Evolutionary conservation across 768 basidiomycete genomes (phyloP).

Genomic region (Tremella fuciformis): DNA sequence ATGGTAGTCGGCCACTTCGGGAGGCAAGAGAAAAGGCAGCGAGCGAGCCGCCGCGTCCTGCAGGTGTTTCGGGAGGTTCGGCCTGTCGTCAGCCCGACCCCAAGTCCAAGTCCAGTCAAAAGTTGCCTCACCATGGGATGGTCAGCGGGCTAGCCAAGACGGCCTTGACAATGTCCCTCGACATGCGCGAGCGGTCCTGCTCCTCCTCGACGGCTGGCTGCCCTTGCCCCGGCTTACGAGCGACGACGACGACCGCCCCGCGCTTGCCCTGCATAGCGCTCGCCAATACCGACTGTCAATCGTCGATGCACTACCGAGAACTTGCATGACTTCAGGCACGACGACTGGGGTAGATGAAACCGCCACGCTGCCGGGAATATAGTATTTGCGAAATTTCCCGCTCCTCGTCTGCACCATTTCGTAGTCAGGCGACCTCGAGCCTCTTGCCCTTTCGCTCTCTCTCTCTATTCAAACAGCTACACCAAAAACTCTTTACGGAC

Average conservation of each 20-base stretch:
- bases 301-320: no score
- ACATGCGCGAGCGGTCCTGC: slow-evolving; percentile 19
- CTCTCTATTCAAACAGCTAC: slow-evolving; percentile 12
- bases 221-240: background rate
- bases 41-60: slow-evolving; percentile 33
- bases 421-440: background rate
- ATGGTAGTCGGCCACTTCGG: slow-evolving; percentile 38
- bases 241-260: background rate
- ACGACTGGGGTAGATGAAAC: slow-evolving; percentile 16
- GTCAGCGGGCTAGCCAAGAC: slow-evolving; percentile 39
- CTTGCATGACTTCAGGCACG: no score
- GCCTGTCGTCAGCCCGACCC: slow-evolving; percentile 22
- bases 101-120: background rate
- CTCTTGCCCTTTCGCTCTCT: background rate
- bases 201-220: background rate
- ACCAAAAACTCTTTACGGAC: slow-evolving; percentile 48
- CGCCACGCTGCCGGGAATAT: no score
- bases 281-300: no score
- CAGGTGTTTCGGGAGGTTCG: slow-evolving; percentile 38
- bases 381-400: no score
- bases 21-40: slow-evolving; percentile 29
- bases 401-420: no score
- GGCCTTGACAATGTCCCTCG: slow-evolving; percentile 38
- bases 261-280: slow-evolving; percentile 16
- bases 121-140: slow-evolving; percentile 32